Evolutionary conservation across 2,329 filamentous ascomycete genomes (phyloP), one percentile per base, ranked within the genome.

Genomic region (Cadophora sp.): DNA sequence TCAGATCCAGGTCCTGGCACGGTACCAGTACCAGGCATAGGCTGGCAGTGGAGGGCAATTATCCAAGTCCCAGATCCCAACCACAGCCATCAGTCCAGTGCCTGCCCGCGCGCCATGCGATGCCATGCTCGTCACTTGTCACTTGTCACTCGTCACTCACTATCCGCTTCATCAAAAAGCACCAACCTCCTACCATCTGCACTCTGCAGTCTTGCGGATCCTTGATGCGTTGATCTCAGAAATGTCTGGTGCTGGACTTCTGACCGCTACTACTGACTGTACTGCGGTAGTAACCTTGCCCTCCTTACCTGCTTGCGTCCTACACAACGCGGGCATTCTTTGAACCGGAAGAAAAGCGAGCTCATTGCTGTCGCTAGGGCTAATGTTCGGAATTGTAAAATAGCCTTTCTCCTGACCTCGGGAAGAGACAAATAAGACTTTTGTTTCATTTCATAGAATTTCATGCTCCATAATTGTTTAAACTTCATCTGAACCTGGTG

Each of bases 181-280:
- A 58, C 29, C 55, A 46, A 58, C 11, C 40, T 37, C 31, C 55
- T 48, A 40, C 34, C 24, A 24, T 59, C 56, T 59, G 56, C 51
- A 55, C 59, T 62, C 56, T 63, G 62, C 65, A 68, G 22, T 51
- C 53, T 31, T 64, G 66, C 55, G 67, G 69, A 65, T 67, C 67
- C 59, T 40, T 31, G 16, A 37, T 48, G 59, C 59, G 59, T 65
- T 63, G 34, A 43, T 24, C 37, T 46, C 43, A 46, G 50, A 48
- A 56, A 56, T 29, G 43, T 53, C 60, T 58, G 31, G 61, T 26
- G 61, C 37, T 26, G 46, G 24, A 27, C 60, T 62, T 55, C 64
- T 62, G 68, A 69, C 68, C 68, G 68, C 65, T 62, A 65, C 65
- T 60, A 63, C 34, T n/a, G n/a, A n/a, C 43, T 53, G 62, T 65